Percentiles rank a stretch among this genome's conserved stretches.
Conservation (phyloP, 1,139 yeast species). For the Entelexis paramagnoliae region DNA sequence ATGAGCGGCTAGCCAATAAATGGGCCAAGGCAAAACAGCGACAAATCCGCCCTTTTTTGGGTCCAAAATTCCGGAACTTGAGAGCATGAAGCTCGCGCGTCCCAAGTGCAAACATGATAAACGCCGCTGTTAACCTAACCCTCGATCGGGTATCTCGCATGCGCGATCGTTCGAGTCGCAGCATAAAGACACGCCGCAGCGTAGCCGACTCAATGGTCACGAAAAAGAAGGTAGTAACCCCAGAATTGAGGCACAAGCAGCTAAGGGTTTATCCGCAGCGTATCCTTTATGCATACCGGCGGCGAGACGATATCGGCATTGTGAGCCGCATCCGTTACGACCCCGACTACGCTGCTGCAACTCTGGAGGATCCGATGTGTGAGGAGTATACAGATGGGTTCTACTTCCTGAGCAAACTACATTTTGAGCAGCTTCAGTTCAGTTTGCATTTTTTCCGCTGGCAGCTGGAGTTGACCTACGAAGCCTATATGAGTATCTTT, state of each 20-base stretch:
- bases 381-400: neutral
- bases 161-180: neutral
- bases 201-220: neutral
- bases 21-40: no score
- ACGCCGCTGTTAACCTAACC: neutral
- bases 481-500: neutral
- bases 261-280: neutral
- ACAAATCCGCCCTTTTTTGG: no score
- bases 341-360: neutral
- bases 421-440: neutral
- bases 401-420: neutral
- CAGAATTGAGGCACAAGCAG: neutral
- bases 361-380: neutral
- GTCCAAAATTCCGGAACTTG: neutral
- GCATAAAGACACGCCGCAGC: neutral
- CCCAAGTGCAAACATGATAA: neutral
- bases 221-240: neutral
- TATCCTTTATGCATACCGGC: neutral
- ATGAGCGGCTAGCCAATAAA: no score
- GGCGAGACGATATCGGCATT: neutral
- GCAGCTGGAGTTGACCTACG: neutral
- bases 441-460: neutral
- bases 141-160: neutral
- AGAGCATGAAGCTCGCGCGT: neutral
- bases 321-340: conserved; percentile 1